Percentiles rank a stretch among this genome's conserved stretches.
phyloP scores from a whole-genome alignment of 1,139 yeast genomes.

The Diutina catenulata region DNA sequence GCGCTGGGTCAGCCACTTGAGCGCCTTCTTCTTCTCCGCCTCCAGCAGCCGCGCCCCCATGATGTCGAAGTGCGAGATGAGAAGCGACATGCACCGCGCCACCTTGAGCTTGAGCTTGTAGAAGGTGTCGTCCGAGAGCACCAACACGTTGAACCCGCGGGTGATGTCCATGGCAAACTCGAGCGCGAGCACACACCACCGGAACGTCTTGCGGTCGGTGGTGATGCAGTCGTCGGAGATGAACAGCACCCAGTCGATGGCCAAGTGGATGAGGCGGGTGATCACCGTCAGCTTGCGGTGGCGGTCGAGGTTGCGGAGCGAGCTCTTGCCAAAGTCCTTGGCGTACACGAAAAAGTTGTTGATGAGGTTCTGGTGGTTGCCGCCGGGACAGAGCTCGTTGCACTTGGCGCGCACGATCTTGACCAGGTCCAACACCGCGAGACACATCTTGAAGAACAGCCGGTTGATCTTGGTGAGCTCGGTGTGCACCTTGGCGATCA shows the following conservation, averaged over 20 bases:
- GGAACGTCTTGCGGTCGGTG: conserved; percentile 78
- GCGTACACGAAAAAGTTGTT: conserved; percentile 73
- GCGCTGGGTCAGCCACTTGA: conserved; percentile 41
- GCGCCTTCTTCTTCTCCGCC: conserved; percentile 49
- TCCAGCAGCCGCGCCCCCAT: conserved; percentile 96
- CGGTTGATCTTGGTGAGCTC: conserved; percentile 61
- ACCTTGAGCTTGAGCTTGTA: conserved; percentile 64
- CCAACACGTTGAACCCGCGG: conserved; percentile 77
- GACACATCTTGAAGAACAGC: conserved; percentile 57
- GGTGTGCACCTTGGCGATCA: conserved; percentile 61
- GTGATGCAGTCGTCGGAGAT: conserved; percentile 93
- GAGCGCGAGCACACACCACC: conserved; percentile 93
- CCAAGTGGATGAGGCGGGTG: conserved; percentile 58
- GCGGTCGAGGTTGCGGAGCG: conserved; percentile 54
- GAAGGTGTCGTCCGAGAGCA: conserved; percentile 70
- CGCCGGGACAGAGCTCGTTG: conserved; percentile 26
- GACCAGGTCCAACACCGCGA: conserved; percentile 56
- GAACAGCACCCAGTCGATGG: conserved; percentile 87
- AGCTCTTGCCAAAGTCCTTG: conserved; percentile 71
- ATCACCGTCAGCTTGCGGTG: conserved; percentile 59
- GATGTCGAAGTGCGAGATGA: conserved; percentile 92
- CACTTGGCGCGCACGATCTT: conserved; percentile 39
- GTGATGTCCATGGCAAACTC: conserved; percentile 97
- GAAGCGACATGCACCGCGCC: conserved; percentile 87
- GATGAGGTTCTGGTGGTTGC: conserved; percentile 59